Conservation (phyloP, 208 protist genomes). For the Zelonia costaricensis region DNA sequence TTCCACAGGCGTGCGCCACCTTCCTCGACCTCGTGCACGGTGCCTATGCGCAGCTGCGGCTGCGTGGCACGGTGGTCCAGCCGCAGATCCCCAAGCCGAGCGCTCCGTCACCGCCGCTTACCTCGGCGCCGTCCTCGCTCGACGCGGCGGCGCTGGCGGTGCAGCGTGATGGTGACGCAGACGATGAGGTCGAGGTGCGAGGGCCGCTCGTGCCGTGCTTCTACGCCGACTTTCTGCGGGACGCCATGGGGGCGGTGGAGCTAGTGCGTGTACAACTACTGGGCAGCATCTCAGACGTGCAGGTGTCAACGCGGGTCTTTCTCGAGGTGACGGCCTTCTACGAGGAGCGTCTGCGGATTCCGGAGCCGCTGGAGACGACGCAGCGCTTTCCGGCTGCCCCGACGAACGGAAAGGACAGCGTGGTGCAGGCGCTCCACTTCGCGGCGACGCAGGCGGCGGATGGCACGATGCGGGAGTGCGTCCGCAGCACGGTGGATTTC, state of each 20-base stretch:
- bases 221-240: conserved; percentile 27
- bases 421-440: conserved; percentile 18
- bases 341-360: conserved; percentile 17
- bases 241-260: conserved; percentile 44
- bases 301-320: conserved; percentile 42
- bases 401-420: neutral
- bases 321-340: conserved; percentile 39
- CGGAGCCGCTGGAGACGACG: neutral
- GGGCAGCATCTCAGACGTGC: conserved; percentile 38
- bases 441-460: conserved; percentile 26
- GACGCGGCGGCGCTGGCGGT: neutral
- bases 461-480: conserved; percentile 26
- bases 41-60: conserved; percentile 12
- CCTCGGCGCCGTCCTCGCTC: neutral
- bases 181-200: neutral
- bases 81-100: neutral
- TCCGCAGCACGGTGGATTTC: conserved; percentile 25
- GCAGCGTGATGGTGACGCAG: neutral
- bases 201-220: conserved; percentile 9
- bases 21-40: conserved; percentile 59
- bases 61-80: neutral
- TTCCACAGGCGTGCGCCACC: conserved; percentile 34
- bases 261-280: conserved; percentile 33
- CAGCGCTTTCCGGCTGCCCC: neutral
- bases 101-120: neutral